Percentiles rank a stretch among this genome's conserved stretches.
Evolutionary conservation across 306 rosid species (phyloP).

Genomic region (Myrica gale): DNA sequence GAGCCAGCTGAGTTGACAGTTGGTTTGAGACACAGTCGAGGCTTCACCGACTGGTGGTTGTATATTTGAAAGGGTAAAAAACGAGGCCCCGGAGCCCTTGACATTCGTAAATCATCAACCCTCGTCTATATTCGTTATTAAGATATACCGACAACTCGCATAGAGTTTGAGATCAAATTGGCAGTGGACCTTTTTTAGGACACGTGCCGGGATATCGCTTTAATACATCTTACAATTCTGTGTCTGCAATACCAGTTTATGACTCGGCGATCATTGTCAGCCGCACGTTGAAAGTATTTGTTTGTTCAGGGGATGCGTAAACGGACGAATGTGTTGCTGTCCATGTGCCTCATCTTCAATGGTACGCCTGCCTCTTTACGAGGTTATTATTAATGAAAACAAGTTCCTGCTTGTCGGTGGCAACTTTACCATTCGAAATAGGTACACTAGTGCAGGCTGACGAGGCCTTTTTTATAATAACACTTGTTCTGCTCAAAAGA

Average conservation of each 20-base stretch:
- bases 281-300: background rate
- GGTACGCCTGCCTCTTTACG: background rate
- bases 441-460: no score
- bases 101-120: no score
- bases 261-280: background rate
- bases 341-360: background rate
- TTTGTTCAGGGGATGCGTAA: background rate
- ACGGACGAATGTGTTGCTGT: slow-evolving; percentile 2
- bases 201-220: background rate
- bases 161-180: background rate
- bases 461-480: no score
- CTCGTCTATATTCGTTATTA: background rate
- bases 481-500: no score
- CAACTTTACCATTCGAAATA: no score
- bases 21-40: background rate
- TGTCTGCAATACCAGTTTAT: background rate
- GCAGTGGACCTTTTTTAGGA: background rate
- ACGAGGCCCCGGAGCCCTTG: background rate
- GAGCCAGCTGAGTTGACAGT: background rate
- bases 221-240: background rate
- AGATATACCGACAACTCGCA: background rate
- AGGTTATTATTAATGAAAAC: no score
- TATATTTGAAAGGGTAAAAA: background rate
- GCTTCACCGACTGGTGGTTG: background rate
- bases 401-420: no score